Evolutionary conservation across 1,139 yeast genomes (phyloP), one percentile per base, ranked within the genome.

Genomic region (Geotrichum citri-aurantii): DNA sequence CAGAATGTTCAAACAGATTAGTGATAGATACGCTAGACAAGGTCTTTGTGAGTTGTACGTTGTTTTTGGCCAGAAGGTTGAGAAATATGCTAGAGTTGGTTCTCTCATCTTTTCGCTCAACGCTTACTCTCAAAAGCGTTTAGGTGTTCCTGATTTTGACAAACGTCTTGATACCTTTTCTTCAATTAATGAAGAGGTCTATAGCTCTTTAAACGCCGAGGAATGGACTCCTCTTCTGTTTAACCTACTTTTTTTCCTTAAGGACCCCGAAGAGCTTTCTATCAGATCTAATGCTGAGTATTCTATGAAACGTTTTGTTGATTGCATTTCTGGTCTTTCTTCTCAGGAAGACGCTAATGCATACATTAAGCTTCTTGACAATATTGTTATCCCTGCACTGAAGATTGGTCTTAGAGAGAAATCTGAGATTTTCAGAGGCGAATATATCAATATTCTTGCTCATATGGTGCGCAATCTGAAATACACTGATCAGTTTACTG

Each of bases 211-310:
- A 14, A 69, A 80, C 0, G 75, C 82, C 0, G 61, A 72, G 2
- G 91, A 90, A 66, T 95, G 99, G 99, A 67, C 81, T 8, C 97
- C 97, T 1, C 68, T 95, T 2, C 62, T 93, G 46, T 81, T 86
- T 69, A 81, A 85, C 61, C 79, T 84, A 61, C 77, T 93, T 50
- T 91, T 75, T 68, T 88, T 82, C 69, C 81, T 93, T 60, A 84
- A 84, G 61, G 96, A 90, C 67, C 85, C 84, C 44, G 85, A 83
- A 24, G 99, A 93, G 70, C 77, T 88, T 60, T 86, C 96, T 0
- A 75, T 93, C 57, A 80, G 98, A 71, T 81, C 89, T 0, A 90
- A 88, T 68, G 90, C 97, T 1, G 75, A 89, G 0, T 85, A 81
- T 65, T 74, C 85, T 1, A 71, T 93, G 62, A 79, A 79, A 59